Evolutionary conservation across 2,329 filamentous ascomycete genomes (phyloP), one percentile per base, ranked within the genome.

Genomic region (Raffaelea arxii): DNA sequence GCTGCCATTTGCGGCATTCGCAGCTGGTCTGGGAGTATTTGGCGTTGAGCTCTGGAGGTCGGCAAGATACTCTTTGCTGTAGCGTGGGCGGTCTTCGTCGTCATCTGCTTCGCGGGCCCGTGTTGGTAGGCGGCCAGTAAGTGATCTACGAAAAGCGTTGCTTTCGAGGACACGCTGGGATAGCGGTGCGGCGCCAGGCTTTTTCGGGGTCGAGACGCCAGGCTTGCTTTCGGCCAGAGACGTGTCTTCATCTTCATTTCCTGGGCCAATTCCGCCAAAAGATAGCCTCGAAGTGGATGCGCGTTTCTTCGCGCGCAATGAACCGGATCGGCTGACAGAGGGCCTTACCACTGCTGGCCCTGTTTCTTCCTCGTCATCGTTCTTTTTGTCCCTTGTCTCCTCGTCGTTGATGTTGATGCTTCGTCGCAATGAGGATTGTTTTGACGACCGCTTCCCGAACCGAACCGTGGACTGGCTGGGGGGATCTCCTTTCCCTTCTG

Each of bases 41-140:
- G 88, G 89, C 0, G 90, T 96, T 12, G 86, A 89, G 49, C 81
- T 84, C 52, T 88, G 86, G 14, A 98, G 72, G 61, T 95, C 87
- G 27, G 86, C 81, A 19, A 98, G 72, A 54, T 91, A 87, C 55
- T 94, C 87, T 58, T 85, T 86, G 67, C 77, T 94, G 62, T 98
- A 97, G 49, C 70, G 84, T 0, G 88, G 89, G 32, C 84, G 72
- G 23, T 51, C 39, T 30, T 18, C 25, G 11, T 65, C 66, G 14
- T 80, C 74, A 6, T 71, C 44, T 16, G 30, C 30, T 4, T 37
- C 46, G 36, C 30, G 67, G 1, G 76, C 71, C 7, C 79, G 71
- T 46, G 78, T 62, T 0, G 78, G 78, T 0, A 86, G 62, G 3
- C 70, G 67, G n/a, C 70, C 58, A 18, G 51, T 71, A 56, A 43